A percentile compares a stretch with the other conserved stretches of the same genome.
Conservation (phyloP, 2,329 filamentous ascomycete genomes). For the Ceratocystiopsis minuta region DNA sequence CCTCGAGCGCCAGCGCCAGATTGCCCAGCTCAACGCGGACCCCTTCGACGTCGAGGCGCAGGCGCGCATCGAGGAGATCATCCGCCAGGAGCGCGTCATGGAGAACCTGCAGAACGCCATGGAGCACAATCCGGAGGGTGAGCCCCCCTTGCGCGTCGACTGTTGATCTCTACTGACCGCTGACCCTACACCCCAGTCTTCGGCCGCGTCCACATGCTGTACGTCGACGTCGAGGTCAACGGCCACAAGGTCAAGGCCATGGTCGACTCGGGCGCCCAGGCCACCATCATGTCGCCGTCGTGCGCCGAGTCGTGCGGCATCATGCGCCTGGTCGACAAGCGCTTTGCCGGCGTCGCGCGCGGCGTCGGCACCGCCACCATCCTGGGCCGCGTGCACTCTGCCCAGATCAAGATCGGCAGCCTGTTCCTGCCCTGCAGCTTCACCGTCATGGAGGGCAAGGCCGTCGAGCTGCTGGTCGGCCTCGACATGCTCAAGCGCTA, state of each 20-base stretch:
- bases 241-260: conserved; percentile 83
- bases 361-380: conserved; percentile 92
- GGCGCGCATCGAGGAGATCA: conserved; percentile 87
- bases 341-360: conserved; percentile 79
- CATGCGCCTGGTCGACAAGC: conserved; percentile 84
- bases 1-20: conserved; percentile 62
- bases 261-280: conserved; percentile 92
- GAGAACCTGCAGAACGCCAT: conserved; percentile 94
- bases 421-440: conserved; percentile 86
- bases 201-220: conserved; percentile 86
- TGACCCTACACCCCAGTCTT: conserved; percentile 46
- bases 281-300: conserved; percentile 93
- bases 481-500: conserved; percentile 95
- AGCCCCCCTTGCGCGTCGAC: conserved; percentile 12
- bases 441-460: conserved; percentile 98
- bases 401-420: conserved; percentile 81
- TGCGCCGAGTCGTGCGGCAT: conserved; percentile 88
- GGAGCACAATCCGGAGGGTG: conserved; percentile 94
- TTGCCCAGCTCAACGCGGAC: conserved; percentile 75
- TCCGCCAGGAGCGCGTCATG: conserved; percentile 81
- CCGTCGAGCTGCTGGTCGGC: conserved; percentile 81
- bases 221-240: conserved; percentile 91
- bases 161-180: too few relatives aligned
- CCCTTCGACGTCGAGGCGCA: conserved; percentile 90
- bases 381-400: conserved; percentile 84